phyloP scores from a whole-genome alignment of 1,139 yeast genomes.

The Scheffersomyces illinoinensis region DNA sequence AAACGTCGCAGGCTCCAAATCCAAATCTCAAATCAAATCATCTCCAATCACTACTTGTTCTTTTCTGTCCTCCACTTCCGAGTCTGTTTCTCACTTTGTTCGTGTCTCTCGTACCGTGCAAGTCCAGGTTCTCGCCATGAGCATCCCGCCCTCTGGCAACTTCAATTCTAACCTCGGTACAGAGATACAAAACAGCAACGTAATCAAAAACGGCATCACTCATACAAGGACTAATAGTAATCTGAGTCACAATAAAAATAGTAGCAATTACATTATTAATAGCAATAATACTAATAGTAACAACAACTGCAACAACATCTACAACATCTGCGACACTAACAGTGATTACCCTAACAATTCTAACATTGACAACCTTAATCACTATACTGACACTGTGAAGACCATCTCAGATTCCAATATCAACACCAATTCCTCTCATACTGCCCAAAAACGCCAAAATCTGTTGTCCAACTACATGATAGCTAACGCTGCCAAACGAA shows the following conservation, averaged over 20 bases:
- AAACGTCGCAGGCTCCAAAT: not conserved
- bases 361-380: not conserved
- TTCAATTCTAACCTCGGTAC: not conserved
- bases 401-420: constrained; percentile 4
- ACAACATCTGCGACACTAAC: not conserved
- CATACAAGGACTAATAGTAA: constrained; percentile 1
- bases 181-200: constrained; percentile 1
- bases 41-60: not conserved
- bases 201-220: constrained; percentile 1
- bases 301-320: not conserved
- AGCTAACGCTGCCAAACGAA: constrained; percentile 36
- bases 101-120: not conserved
- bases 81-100: not conserved
- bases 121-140: not conserved
- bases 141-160: not conserved
- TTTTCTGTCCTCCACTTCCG: not conserved
- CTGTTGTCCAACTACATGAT: constrained; percentile 38
- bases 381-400: not conserved
- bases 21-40: not conserved
- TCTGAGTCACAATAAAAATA: not conserved
- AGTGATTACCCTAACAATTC: not conserved
- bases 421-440: constrained; percentile 2
- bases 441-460: constrained; percentile 41
- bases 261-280: not conserved
- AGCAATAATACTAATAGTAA: too few relatives aligned